Conservation (phyloP, 345 rosid genomes). For the Gossypium anomalum region DNA sequence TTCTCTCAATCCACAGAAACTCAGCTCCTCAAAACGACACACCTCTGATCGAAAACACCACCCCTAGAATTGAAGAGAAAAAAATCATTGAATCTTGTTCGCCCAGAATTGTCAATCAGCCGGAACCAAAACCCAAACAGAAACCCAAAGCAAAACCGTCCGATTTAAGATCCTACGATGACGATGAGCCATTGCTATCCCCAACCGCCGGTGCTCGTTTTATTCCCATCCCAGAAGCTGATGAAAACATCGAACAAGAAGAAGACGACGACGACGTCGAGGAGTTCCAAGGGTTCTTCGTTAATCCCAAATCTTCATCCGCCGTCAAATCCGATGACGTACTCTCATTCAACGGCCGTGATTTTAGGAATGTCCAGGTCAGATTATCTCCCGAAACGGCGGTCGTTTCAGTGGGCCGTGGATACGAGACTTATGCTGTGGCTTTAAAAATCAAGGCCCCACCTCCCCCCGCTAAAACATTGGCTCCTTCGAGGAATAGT, state of each 20-base stretch:
- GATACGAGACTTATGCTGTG: constrained; percentile 58
- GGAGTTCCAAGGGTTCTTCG: constrained; percentile 80
- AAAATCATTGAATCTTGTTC: constrained; percentile 31
- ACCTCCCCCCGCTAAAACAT: constrained; percentile 15
- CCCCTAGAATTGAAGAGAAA: constrained; percentile 30
- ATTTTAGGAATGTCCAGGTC: constrained; percentile 53
- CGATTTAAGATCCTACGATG: constrained; percentile 53
- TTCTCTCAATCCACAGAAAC: constrained; percentile 40
- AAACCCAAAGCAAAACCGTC: constrained; percentile 18
- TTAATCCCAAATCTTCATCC: constrained; percentile 40
- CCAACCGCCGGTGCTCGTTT: constrained; percentile 39
- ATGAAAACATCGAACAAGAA: constrained; percentile 44
- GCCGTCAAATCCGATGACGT: constrained; percentile 43
- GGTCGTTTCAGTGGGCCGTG: constrained; percentile 50
- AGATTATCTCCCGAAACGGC: constrained; percentile 60
- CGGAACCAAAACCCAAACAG: background rate
- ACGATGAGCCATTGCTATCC: constrained; percentile 77
- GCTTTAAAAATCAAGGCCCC: constrained; percentile 65
- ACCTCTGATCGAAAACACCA: constrained; percentile 9
- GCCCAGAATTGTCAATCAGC: constrained; percentile 25
- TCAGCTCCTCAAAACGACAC: constrained; percentile 12
- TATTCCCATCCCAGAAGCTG: constrained; percentile 64
- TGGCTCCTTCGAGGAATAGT: constrained; percentile 7
- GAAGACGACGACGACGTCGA: constrained; percentile 33
- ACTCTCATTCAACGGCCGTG: constrained; percentile 21